Conservation (phyloP, 176 grass and related monocot genomes). For the Tillandsia fasciculata region DNA sequence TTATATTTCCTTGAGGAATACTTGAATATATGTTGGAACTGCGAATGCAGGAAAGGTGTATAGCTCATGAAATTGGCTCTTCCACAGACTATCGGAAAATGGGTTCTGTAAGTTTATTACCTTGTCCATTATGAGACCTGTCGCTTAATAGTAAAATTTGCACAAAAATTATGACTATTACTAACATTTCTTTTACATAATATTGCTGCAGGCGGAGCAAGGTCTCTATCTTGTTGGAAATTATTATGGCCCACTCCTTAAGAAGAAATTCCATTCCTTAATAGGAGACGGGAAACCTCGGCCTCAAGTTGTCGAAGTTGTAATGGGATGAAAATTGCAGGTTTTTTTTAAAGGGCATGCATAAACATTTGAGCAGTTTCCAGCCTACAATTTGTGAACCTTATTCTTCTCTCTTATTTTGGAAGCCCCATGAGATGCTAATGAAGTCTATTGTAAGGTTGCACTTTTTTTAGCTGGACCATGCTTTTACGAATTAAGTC, state of each 20-base stretch:
- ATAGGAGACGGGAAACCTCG: slow-evolving; percentile 60
- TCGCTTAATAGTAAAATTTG: neutral
- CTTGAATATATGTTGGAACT: slow-evolving; percentile 5
- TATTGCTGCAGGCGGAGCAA: slow-evolving; percentile 58
- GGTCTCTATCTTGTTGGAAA: slow-evolving; percentile 77
- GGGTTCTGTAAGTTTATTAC: slow-evolving; percentile 64
- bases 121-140: neutral
- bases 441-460: no score
- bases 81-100: slow-evolving; percentile 71
- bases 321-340: slow-evolving; percentile 89
- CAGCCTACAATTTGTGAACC: slow-evolving; percentile 11
- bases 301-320: slow-evolving; percentile 66
- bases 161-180: neutral
- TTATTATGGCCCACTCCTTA: slow-evolving; percentile 46
- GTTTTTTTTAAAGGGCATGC: slow-evolving; percentile 18
- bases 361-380: neutral
- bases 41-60: slow-evolving; percentile 66
- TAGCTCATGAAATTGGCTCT: slow-evolving; percentile 70
- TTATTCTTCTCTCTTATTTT: slow-evolving; percentile 2
- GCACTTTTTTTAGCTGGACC: no score
- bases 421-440: no score
- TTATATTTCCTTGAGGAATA: no score
- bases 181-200: slow-evolving; percentile 3
- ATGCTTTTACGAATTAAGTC: no score
- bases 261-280: slow-evolving; percentile 64